Conservation (phyloP, 139 green algal species). For the Marvania coccoides region DNA sequence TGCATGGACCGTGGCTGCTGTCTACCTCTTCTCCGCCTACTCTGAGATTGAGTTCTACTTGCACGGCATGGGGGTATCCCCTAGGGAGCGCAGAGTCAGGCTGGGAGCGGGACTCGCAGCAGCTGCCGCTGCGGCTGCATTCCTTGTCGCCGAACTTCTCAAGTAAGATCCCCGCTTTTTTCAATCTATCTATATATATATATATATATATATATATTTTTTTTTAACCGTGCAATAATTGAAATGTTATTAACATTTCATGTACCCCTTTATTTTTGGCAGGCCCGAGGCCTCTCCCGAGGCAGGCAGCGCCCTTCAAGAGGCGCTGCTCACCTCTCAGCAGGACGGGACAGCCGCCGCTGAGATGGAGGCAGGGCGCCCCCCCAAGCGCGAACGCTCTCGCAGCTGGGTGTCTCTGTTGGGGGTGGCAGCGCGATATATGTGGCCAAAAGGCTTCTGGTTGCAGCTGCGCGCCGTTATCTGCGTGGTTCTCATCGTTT, state of each 20-base stretch:
- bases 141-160: background rate
- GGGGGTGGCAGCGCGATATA: background rate
- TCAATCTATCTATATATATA: too few relatives aligned
- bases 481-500: slow-evolving; percentile 59
- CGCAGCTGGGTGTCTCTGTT: slow-evolving; percentile 1
- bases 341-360: background rate
- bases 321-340: background rate
- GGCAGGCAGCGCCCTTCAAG: background rate
- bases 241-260: background rate
- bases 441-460: background rate
- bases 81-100: background rate
- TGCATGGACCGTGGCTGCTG: background rate
- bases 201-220: too few relatives aligned
- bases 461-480: slow-evolving; percentile 26
- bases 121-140: background rate
- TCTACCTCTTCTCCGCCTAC: background rate
- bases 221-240: background rate
- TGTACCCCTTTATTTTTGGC: background rate
- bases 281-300: background rate
- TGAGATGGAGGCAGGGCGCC: background rate
- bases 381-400: background rate
- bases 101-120: background rate
- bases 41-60: background rate
- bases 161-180: background rate
- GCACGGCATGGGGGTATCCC: background rate